These are phyloP conservation scores for Agrocybe chaxingu DNA, from an alignment of 768 basidiomycete genomes.

Conservation along the genomic window DNA sequence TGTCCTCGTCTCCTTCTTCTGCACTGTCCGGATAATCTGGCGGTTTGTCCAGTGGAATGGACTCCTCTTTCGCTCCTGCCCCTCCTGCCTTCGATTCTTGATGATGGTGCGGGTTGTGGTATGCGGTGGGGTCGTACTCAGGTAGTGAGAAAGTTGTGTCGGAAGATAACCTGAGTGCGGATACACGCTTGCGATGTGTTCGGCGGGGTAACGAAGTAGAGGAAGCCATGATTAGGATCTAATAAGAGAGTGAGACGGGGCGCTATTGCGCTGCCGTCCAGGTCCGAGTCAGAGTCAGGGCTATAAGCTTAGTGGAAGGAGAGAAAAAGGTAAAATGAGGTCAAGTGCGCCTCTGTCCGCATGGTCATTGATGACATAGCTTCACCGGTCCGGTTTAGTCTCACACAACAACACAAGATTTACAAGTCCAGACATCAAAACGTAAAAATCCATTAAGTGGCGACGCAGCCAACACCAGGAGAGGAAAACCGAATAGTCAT, in stretches of 20 bases:
- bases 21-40: constrained; percentile 78
- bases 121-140: constrained; percentile 43
- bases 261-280: constrained; percentile 20
- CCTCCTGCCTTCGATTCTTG: constrained; percentile 1
- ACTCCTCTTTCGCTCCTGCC: constrained; percentile 18
- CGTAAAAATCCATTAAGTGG: neutral
- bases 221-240: constrained; percentile 16
- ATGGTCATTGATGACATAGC: constrained; percentile 9
- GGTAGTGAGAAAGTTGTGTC: constrained; percentile 67
- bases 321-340: constrained; percentile 6
- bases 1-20: constrained; percentile 74
- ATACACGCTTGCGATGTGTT: constrained; percentile 55
- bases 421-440: neutral
- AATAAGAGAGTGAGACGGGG: constrained; percentile 10
- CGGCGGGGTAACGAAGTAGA: constrained; percentile 22
- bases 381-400: constrained; percentile 10
- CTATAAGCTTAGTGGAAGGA: neutral
- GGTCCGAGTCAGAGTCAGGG: constrained; percentile 14
- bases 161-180: constrained; percentile 56
- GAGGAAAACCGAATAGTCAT: neutral
- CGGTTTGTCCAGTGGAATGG: constrained; percentile 49
- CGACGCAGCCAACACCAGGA: neutral
- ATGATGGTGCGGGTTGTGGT: constrained; percentile 1
- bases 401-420: constrained; percentile 4
- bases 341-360: constrained; percentile 17